Evolutionary conservation across 2,329 filamentous ascomycete genomes (phyloP).

Genomic region (Penicillium sp.): DNA sequence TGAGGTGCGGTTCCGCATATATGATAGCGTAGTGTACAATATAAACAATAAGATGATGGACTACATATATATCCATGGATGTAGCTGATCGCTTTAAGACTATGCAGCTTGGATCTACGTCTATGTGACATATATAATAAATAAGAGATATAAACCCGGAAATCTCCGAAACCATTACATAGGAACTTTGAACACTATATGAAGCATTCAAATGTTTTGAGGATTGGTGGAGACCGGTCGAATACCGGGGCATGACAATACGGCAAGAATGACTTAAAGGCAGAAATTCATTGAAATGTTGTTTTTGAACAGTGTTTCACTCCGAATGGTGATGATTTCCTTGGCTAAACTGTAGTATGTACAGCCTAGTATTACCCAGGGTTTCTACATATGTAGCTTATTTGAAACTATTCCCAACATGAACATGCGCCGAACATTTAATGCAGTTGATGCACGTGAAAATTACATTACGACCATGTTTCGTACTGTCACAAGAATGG

Average conservation of each 20-base stretch:
- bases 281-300: not conserved
- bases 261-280: slow-evolving; percentile 21
- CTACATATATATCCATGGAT: not conserved
- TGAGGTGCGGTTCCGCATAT: not conserved
- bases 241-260: slow-evolving; percentile 28
- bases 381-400: no score
- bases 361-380: not conserved
- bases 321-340: not conserved
- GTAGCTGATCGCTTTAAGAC: not conserved
- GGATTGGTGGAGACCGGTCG: slow-evolving; percentile 16
- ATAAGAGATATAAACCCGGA: not conserved
- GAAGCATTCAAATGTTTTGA: not conserved
- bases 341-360: not conserved
- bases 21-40: not conserved
- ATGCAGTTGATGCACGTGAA: slow-evolving; percentile 20
- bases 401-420: not conserved
- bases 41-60: not conserved
- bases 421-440: not conserved
- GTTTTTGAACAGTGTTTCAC: not conserved
- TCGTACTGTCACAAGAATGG: slow-evolving; percentile 16
- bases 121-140: not conserved
- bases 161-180: not conserved
- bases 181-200: not conserved
- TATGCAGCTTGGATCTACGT: not conserved
- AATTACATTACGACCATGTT: slow-evolving; percentile 9